Conservation (phyloP, 805 yeast species). For the Saturnispora sekii region DNA sequence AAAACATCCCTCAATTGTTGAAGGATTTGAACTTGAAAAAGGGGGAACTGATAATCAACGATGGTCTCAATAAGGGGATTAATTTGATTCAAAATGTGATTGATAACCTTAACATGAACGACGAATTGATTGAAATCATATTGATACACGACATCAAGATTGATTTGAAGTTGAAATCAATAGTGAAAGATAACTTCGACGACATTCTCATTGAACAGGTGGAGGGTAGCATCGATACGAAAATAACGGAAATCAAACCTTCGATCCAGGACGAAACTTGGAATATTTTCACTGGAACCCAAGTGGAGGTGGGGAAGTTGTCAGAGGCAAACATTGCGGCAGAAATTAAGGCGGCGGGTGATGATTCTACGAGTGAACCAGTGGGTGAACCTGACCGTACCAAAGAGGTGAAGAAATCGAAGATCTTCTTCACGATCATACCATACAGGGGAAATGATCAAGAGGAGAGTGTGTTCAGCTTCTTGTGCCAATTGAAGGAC, state of each 20-base stretch:
- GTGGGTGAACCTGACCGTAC: conserved; percentile 12
- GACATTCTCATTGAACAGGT: conserved; percentile 59
- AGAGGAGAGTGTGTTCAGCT: conserved; percentile 46
- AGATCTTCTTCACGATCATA: conserved; percentile 23
- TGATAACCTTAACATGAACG: conserved; percentile 27
- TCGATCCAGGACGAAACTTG: conserved; percentile 11
- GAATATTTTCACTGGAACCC: conserved; percentile 57
- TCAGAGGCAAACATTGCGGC: conserved; percentile 80
- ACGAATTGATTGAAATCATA: conserved; percentile 51
- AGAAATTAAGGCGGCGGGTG: conserved; percentile 38
- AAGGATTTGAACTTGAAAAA: conserved; percentile 29
- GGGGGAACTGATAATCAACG: conserved; percentile 27
- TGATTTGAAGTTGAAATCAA: conserved; percentile 28
- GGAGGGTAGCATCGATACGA: conserved; percentile 63
- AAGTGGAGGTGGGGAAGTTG: conserved; percentile 79
- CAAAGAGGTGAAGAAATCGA: conserved; percentile 10
- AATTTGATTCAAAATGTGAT: conserved; percentile 29
- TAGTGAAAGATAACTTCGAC: conserved; percentile 47
- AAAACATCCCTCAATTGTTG: conserved; percentile 28
- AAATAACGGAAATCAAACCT: conserved; percentile 44
- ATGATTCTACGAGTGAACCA: background rate
- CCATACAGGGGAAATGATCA: conserved; percentile 24
- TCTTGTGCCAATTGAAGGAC: conserved; percentile 70
- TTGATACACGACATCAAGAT: conserved; percentile 61
- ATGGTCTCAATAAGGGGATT: conserved; percentile 22